Base-by-base conservation (phyloP, 768 basidiomycete genomes). In the Pleurotus salmoneostramineus region DNA sequence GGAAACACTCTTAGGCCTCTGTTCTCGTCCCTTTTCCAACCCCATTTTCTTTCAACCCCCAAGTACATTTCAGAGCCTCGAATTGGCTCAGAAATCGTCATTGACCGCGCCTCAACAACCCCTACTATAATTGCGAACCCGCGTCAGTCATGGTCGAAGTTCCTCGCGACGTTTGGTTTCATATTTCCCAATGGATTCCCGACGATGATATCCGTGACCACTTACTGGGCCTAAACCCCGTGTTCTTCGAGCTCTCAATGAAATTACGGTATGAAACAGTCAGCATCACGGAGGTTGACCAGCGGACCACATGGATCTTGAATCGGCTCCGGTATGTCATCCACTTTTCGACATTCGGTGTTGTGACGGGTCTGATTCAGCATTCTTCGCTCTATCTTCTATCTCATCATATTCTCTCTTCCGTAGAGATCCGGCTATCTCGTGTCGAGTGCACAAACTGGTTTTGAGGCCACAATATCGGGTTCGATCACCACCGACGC, bases 371-470 rank as follows among this genome's bases (percentile, higher is more conserved):
- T 27, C 21, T 27, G 21, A 27, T 27, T 27, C 21, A 27, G 21
- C 21, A 27, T 27, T 27, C 21, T 27, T 27, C 21, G 21, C 21
- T 27, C 21, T 27, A 27, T 27, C 21, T 27, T 27, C 21, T 27
- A 27, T 27, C 3, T 27, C 21, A 42, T 46, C 56, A 46, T 12
- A 7, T n/a, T 31, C n/a, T 46, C 12, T 12, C 10, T 32, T 7
- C 17, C 10, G 11, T 40, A 69, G 68, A 31, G 64, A 69, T 47
- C 64, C 64, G 8, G 60, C 43, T n/a, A 59, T 66, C 27, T 68
- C 66, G 5, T 63, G 58, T 17, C 65, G 68, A 21, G 64, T 71
- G n/a, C 66, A 61, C n/a, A 35, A 31, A 7, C 60, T 67, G 10
- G 52, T 42, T 8, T 45, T 64, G 17, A 59, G 58, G 21, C 63